Evolutionary conservation across 768 basidiomycete genomes (phyloP).

Genomic region (Leucosporidium scottii): DNA sequence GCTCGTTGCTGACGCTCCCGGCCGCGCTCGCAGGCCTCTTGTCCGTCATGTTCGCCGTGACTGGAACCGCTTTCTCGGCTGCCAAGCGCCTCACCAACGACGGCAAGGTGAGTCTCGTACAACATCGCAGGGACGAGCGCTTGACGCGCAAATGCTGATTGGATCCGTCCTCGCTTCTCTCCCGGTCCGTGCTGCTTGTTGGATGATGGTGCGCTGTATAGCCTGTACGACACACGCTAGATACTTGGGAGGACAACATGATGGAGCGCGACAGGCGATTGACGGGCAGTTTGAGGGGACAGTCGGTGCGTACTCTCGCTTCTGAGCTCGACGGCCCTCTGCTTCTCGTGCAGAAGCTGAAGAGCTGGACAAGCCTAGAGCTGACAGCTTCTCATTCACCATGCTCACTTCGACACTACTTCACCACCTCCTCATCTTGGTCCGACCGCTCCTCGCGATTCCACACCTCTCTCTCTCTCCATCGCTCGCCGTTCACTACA

Average conservation of each 20-base stretch:
- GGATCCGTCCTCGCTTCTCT: background rate
- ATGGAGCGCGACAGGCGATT: constrained; percentile 81
- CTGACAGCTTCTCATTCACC: background rate
- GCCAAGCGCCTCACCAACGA: constrained; percentile 76
- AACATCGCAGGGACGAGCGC: background rate
- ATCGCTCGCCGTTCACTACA: background rate
- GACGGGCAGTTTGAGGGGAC: constrained; percentile 79
- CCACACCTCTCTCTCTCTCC: constrained; percentile 6
- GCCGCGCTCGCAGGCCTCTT: constrained; percentile 21
- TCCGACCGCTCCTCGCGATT: background rate
- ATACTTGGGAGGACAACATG: constrained; percentile 93
- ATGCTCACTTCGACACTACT: background rate
- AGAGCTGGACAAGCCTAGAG: too few relatives aligned
- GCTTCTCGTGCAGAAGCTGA: too few relatives aligned
- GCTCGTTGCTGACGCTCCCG: background rate
- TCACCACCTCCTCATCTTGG: background rate
- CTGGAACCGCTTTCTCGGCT: constrained; percentile 75
- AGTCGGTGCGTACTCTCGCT: constrained; percentile 57
- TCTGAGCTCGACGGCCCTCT: too few relatives aligned
- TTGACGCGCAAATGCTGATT: background rate
- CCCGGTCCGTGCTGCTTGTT: background rate
- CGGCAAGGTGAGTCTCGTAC: constrained; percentile 62
- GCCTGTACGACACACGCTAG: constrained; percentile 77
- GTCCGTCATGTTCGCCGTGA: constrained; percentile 58
- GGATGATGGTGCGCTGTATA: constrained; percentile 38